A percentile compares a stretch with the other conserved stretches of the same genome.
These are phyloP conservation scores for Boletellus ananiceps DNA, from an alignment of 768 basidiomycete genomes.

Conservation along the genomic window DNA sequence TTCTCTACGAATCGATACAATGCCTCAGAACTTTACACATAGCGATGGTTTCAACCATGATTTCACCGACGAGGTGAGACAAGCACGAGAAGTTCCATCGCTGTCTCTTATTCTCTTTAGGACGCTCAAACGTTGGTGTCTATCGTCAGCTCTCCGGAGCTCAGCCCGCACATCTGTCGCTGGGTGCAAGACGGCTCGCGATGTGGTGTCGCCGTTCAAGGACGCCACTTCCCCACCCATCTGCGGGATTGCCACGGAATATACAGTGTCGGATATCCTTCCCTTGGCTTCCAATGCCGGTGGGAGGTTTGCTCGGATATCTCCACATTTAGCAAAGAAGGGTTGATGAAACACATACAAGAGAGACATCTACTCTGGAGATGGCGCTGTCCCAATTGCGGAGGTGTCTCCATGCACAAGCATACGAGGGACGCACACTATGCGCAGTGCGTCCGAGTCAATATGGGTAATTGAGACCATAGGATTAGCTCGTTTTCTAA, in stretches of 20 bases:
- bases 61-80: conserved; percentile 28
- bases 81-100: not conserved
- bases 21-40: conserved; percentile 18
- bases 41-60: conserved; percentile 27
- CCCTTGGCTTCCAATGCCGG: conserved; percentile 13
- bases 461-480: not conserved
- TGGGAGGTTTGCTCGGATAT: conserved; percentile 25
- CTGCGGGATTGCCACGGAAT: conserved; percentile 21
- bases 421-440: conserved; percentile 19
- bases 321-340: conserved; percentile 16
- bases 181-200: conserved; percentile 16
- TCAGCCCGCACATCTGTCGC: conserved; percentile 20
- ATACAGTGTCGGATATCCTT: conserved; percentile 3
- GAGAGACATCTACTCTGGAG: conserved; percentile 25
- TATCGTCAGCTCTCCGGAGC: conserved; percentile 27
- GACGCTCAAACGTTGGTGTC: conserved; percentile 23
- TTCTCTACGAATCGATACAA: not conserved
- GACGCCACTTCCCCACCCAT: conserved; percentile 14
- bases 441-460: conserved; percentile 10
- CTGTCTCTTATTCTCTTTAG: conserved; percentile 14
- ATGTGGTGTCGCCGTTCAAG: conserved; percentile 17
- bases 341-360: conserved; percentile 22
- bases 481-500: not conserved
- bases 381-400: conserved; percentile 24
- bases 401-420: conserved; percentile 13